Percentiles rank a stretch among this genome's conserved stretches.
phyloP scores from a whole-genome alignment of 352 stramenopile species.

The Phytopythium delawarense region DNA sequence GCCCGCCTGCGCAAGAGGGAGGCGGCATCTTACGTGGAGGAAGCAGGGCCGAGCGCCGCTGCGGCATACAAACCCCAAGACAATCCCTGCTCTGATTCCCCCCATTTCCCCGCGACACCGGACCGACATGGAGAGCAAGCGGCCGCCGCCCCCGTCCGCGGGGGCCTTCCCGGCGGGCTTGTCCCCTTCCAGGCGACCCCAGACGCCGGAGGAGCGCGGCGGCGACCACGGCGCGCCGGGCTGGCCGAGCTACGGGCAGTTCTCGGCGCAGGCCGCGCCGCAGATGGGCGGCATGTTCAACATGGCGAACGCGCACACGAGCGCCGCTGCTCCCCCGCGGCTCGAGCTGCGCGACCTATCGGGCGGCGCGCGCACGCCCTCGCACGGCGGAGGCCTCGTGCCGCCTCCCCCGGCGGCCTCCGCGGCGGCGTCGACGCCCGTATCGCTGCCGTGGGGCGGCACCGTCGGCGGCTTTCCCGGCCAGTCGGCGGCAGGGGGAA shows the following conservation, averaged over 20 bases:
- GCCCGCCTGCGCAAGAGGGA: neutral
- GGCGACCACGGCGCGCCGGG: constrained; percentile 1
- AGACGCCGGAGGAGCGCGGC: neutral
- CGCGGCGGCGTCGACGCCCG: constrained; percentile 3
- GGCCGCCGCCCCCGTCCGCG: constrained; percentile 11
- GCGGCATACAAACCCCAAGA: neutral
- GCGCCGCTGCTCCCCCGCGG: constrained; percentile 7
- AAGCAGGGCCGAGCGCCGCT: neutral
- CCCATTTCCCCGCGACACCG: neutral
- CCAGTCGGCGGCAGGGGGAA: neutral
- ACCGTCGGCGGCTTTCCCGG: neutral
- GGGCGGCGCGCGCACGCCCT: neutral
- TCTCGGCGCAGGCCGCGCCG: constrained; percentile 7
- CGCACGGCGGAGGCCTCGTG: neutral
- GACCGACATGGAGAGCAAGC: constrained; percentile 22
- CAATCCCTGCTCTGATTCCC: neutral
- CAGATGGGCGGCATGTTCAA: constrained; percentile 1
- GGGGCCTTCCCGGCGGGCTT: constrained; percentile 8
- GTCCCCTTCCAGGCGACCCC: neutral
- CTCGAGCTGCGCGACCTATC: constrained; percentile 18
- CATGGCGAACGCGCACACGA: constrained; percentile 5
- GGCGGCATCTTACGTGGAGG: neutral
- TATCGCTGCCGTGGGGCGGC: constrained; percentile 5
- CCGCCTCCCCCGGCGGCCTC: neutral
- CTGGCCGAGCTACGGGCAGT: constrained; percentile 2